A percentile compares a stretch with the other conserved stretches of the same genome.
phyloP scores from a whole-genome alignment of 495 filamentous ascomycete species.

The Massariosphaeria phaeospora region DNA sequence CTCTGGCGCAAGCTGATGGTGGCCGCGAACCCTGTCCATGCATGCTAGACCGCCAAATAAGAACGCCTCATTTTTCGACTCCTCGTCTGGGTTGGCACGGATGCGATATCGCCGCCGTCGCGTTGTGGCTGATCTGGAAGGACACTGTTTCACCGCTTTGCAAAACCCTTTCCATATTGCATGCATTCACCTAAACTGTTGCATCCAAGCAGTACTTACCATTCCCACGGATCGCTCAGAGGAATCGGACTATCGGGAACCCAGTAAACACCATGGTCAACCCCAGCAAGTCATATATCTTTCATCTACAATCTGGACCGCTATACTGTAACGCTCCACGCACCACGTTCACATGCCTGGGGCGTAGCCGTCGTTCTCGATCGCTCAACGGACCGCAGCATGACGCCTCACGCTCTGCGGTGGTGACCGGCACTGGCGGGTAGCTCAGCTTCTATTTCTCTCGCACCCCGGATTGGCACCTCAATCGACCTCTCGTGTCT shows the following conservation, averaged over 20 bases:
- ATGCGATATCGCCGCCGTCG: slow-evolving; percentile 31
- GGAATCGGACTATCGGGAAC: slow-evolving; percentile 3
- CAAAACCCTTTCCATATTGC: no score
- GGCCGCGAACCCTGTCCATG: slow-evolving; percentile 8
- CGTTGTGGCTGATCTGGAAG: slow-evolving; percentile 4
- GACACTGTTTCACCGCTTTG: slow-evolving; percentile 9
- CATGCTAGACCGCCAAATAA: slow-evolving; percentile 17
- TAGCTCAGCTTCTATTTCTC: slow-evolving; percentile 3
- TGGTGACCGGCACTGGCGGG: neutral
- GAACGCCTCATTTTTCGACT: slow-evolving; percentile 26
- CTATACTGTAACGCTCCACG: no score
- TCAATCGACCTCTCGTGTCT: neutral
- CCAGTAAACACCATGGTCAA: slow-evolving; percentile 16
- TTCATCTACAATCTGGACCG: no score
- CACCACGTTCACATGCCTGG: slow-evolving; percentile 14
- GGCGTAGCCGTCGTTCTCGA: neutral
- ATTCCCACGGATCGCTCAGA: neutral
- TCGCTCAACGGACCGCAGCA: neutral
- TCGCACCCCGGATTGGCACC: slow-evolving; percentile 12
- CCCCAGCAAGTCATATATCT: no score
- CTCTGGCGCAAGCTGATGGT: slow-evolving; percentile 12
- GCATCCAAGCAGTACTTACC: neutral
- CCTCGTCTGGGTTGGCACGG: slow-evolving; percentile 17
- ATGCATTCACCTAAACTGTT: no score
- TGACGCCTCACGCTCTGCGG: slow-evolving; percentile 3